phyloP scores from a whole-genome alignment of 2,329 filamentous ascomycete species.

The Penicillium expansum region DNA sequence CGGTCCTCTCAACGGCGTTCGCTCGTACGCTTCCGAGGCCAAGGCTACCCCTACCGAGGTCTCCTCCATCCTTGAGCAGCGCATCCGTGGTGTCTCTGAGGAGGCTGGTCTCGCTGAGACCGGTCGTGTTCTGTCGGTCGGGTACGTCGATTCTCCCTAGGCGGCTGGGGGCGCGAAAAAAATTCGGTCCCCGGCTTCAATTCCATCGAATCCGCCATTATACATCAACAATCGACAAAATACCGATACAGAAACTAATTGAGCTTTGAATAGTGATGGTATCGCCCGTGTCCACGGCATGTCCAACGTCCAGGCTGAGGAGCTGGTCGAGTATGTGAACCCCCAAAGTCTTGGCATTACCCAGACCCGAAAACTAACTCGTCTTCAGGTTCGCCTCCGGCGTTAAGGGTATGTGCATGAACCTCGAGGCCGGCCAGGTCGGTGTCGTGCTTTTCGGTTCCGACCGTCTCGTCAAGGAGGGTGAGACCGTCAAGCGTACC shows the following conservation, averaged over 20 bases:
- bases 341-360: constrained; percentile 18
- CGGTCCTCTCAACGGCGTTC: constrained; percentile 70
- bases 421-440: constrained; percentile 99
- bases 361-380: constrained; percentile 25
- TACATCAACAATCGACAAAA: constrained; percentile 9
- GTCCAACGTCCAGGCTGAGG: constrained; percentile 99
- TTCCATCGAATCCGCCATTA: constrained; percentile 26
- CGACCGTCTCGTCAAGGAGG: constrained; percentile 99
- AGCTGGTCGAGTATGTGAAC: constrained; percentile 92
- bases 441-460: constrained; percentile 99
- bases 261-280: constrained; percentile 75
- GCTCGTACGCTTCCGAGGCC: constrained; percentile 86
- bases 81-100: constrained; percentile 97
- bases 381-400: constrained; percentile 86
- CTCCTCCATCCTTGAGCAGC: constrained; percentile 98
- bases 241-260: constrained; percentile 18
- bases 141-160: constrained; percentile 63
- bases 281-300: constrained; percentile 99
- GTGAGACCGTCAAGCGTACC: constrained; percentile 99
- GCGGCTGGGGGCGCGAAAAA: constrained; percentile 23
- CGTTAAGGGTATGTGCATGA: constrained; percentile 99
- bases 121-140: constrained; percentile 96
- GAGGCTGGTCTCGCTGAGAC: constrained; percentile 96
- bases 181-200: constrained; percentile 30
- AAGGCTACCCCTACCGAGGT: constrained; percentile 98